phyloP scores from a whole-genome alignment of 2,329 filamentous ascomycete species.

The Escovopsis sp. region DNA sequence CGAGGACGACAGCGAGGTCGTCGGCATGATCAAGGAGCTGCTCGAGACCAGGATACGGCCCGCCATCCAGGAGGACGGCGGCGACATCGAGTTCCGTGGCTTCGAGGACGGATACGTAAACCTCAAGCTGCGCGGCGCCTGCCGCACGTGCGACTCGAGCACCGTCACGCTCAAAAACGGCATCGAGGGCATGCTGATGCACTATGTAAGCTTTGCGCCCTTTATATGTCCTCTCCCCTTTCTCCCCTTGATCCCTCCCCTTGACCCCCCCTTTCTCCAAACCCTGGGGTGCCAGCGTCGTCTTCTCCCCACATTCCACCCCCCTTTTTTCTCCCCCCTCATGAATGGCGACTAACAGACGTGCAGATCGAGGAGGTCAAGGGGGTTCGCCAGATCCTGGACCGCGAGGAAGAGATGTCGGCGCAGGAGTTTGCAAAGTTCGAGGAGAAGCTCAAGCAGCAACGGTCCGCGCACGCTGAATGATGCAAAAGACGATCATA shows the following conservation, averaged over 20 bases:
- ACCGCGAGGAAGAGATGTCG: constrained; percentile 82
- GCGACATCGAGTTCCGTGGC: constrained; percentile 89
- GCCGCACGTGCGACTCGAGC: constrained; percentile 89
- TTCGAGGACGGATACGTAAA: constrained; percentile 70
- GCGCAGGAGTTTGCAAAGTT: constrained; percentile 85
- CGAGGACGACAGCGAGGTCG: constrained; percentile 84
- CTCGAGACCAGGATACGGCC: constrained; percentile 89
- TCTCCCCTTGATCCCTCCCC: not conserved
- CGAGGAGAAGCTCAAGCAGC: constrained; percentile 60
- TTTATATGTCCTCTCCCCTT: not conserved
- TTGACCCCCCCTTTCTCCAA: no score
- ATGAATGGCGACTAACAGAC: not conserved
- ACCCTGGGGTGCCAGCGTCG: no score
- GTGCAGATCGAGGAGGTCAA: constrained; percentile 84
- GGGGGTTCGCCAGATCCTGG: constrained; percentile 78
- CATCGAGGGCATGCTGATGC: constrained; percentile 97
- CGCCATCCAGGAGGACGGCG: constrained; percentile 93
- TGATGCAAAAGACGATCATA: not conserved
- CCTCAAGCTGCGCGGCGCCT: constrained; percentile 81
- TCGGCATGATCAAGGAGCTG: constrained; percentile 97
- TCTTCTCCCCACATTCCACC: no score
- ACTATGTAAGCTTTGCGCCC: constrained; percentile 51
- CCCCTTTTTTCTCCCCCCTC: not conserved
- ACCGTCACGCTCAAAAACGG: constrained; percentile 95
- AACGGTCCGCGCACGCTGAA: constrained; percentile 11